These are phyloP conservation scores for Microsporum ferrugineum DNA, from an alignment of 2,329 filamentous ascomycete species.

Conservation along the genomic window DNA sequence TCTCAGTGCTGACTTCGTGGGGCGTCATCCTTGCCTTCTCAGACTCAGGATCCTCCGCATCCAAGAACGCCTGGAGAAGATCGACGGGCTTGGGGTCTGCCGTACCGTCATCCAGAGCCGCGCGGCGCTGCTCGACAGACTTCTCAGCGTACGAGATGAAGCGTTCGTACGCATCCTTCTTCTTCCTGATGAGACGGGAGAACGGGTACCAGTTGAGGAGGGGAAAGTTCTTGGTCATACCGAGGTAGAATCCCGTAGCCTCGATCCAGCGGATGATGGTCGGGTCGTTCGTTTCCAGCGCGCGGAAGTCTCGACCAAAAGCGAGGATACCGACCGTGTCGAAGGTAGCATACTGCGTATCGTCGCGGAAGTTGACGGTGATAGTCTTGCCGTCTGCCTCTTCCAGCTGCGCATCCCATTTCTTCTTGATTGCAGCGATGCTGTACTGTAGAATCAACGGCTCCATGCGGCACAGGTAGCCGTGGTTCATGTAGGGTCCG, in stretches of 20 bases:
- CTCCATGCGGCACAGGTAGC: neutral
- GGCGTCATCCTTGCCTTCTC: neutral
- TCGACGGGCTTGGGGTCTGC: neutral
- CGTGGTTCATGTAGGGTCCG: slow-evolving; percentile 1
- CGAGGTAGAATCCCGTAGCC: slow-evolving; percentile 4
- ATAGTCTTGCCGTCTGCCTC: neutral
- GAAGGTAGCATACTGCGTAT: slow-evolving; percentile 4
- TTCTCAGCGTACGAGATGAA: neutral
- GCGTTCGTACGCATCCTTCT: neutral
- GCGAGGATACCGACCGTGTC: slow-evolving; percentile 1
- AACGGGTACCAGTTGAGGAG: slow-evolving; percentile 2
- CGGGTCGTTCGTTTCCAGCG: slow-evolving; percentile 1
- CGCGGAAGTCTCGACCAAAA: slow-evolving; percentile 1
- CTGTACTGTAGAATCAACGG: slow-evolving; percentile 5
- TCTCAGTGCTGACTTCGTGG: slow-evolving; percentile 3
- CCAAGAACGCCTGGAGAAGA: neutral
- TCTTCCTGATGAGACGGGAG: neutral
- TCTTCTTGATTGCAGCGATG: slow-evolving; percentile 2
- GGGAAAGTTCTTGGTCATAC: slow-evolving; percentile 5
- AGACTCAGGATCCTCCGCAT: slow-evolving; percentile 3
- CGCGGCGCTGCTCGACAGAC: neutral
- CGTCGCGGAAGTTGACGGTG: slow-evolving; percentile 4
- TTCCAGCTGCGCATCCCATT: slow-evolving; percentile 1
- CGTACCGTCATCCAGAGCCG: neutral
- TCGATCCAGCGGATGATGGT: slow-evolving; percentile 4